These are phyloP conservation scores for Suillus americanus DNA, from an alignment of 768 basidiomycete species.

Conservation along the genomic window DNA sequence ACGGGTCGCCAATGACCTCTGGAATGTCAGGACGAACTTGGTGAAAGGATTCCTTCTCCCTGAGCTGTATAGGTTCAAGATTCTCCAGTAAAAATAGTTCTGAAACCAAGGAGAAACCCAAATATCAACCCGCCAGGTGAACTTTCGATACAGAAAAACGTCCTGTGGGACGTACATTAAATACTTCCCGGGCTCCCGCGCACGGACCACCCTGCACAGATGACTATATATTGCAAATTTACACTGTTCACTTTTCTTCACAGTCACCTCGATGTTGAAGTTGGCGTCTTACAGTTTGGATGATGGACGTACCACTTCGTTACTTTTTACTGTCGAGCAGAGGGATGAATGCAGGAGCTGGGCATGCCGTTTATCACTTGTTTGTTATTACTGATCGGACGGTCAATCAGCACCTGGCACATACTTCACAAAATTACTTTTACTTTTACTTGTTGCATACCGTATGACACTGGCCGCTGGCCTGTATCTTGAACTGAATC, in stretches of 20 bases:
- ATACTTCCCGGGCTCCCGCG: conserved; percentile 32
- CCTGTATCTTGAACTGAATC: neutral
- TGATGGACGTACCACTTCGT: conserved; percentile 23
- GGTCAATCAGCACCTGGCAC: conserved; percentile 76
- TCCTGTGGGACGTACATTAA: neutral
- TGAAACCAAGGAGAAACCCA: conserved; percentile 45
- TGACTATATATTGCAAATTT: conserved; percentile 30
- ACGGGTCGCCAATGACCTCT: conserved; percentile 64
- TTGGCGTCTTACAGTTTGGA: conserved; percentile 26
- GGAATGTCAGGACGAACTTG: conserved; percentile 61
- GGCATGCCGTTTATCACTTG: conserved; percentile 65
- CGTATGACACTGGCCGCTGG: neutral
- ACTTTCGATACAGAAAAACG: conserved; percentile 54
- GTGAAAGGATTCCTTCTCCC: conserved; percentile 61
- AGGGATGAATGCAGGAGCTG: conserved; percentile 51
- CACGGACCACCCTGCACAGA: conserved; percentile 48
- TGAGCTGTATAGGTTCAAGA: conserved; percentile 56
- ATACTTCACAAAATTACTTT: conserved; percentile 22
- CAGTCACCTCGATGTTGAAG: conserved; percentile 44
- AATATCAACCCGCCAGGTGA: conserved; percentile 74
- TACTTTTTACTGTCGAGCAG: conserved; percentile 45
- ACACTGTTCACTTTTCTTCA: conserved; percentile 19
- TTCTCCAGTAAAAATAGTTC: conserved; percentile 32
- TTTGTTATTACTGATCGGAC: conserved; percentile 42
- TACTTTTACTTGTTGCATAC: neutral